Evolutionary conservation across 495 filamentous ascomycete genomes (phyloP), one percentile per base, ranked within the genome.

Genomic region (Hyaloscypha hepaticicola): DNA sequence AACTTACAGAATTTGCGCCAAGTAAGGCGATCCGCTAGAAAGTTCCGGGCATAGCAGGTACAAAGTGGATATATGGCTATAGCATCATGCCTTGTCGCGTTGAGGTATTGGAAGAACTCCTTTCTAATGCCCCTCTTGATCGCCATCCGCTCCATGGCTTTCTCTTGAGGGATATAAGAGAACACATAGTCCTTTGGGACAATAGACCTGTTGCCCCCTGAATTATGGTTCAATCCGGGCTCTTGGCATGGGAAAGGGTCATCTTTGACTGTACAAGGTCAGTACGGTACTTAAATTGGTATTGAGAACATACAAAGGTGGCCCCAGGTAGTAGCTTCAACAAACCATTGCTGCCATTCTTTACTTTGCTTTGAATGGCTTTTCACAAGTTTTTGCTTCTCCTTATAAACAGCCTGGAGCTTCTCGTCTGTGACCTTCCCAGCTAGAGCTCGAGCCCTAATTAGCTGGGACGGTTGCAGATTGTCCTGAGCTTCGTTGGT

Each of bases 21-120:
- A 60, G 34, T 48, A 8, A 38, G 34, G 11, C 29, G 24, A 11
- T 60, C 57, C 16, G 57, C 57, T 3, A 60, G 33, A 14, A 28
- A 60, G 14, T 60, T 5, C 34, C 57, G 29, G n/a, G 29, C 29
- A 21, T 22, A 41, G 16, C 34, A 34, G 21, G 24, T 21, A 33
- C 59, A 61, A 0, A 3, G 34, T 21, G 41, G 26, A 53, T 61
- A 27, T 22, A 27, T 9, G 19, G 60, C 14, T 27, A 34, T 63
- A 3, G 60, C 29, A 7, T 28, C 19, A 55, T 63, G 48, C 28
- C 60, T 34, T 19, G n/a, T 38, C 22, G 29, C 48, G 12, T 63
- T 49, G 6, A 63, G 41, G 33, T 25, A 38, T 31, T 63, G 50
- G 26, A 55, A 63, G 26, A 63, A 63, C n/a, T 52, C 22, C 34